A percentile compares a stretch with the other conserved stretches of the same genome.
Evolutionary conservation across 2,329 filamentous ascomycete species (phyloP).

Genomic region (Dactylellina sp.): DNA sequence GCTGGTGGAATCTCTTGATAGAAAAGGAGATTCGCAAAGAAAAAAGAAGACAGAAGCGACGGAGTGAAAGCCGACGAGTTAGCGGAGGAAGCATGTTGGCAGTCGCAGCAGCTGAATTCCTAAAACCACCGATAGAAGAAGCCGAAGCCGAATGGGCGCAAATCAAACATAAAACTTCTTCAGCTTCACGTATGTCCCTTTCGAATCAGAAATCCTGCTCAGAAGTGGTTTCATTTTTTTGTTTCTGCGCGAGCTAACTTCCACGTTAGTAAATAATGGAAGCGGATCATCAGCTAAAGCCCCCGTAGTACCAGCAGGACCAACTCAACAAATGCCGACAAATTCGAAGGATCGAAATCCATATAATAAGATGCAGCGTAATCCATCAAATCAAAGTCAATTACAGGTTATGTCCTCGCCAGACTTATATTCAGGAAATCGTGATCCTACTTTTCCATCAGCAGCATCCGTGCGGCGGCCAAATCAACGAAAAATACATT

Average conservation of each 20-base stretch:
- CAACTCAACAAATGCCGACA: slow-evolving; percentile 78
- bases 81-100: slow-evolving; percentile 73
- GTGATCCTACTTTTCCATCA: slow-evolving; percentile 45
- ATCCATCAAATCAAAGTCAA: slow-evolving; percentile 59
- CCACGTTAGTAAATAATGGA: slow-evolving; percentile 56
- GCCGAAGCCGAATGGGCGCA: slow-evolving; percentile 56
- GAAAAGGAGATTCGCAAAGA: slow-evolving; percentile 96
- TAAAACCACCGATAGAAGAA: slow-evolving; percentile 53
- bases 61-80: slow-evolving; percentile 85
- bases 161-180: slow-evolving; percentile 58
- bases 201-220: slow-evolving; percentile 20
- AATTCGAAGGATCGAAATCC: slow-evolving; percentile 69
- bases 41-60: slow-evolving; percentile 79
- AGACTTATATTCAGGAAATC: slow-evolving; percentile 56
- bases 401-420: slow-evolving; percentile 61
- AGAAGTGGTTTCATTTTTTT: slow-evolving; percentile 19
- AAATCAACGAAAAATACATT: slow-evolving; percentile 68
- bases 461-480: slow-evolving; percentile 70
- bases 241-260: slow-evolving; percentile 52
- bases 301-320: slow-evolving; percentile 61
- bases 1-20: slow-evolving; percentile 94
- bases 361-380: slow-evolving; percentile 59
- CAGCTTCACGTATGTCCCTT: slow-evolving; percentile 59
- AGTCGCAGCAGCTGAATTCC: slow-evolving; percentile 37
- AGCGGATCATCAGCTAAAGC: slow-evolving; percentile 58